Percentiles rank a stretch among this genome's conserved stretches.
phyloP scores from a whole-genome alignment of 345 rosid species.

The Camelina hispida region DNA sequence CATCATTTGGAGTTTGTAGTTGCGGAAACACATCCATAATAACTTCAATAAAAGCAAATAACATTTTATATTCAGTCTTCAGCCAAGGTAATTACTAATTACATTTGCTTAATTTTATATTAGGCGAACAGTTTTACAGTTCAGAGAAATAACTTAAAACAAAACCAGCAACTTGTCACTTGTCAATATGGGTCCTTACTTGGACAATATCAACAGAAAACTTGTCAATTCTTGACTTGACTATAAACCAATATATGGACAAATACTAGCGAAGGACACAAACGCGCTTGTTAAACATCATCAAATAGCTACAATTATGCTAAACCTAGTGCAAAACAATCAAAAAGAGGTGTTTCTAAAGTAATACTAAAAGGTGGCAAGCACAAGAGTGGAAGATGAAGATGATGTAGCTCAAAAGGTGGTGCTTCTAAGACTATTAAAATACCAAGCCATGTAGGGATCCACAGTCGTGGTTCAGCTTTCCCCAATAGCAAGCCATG shows the following conservation, averaged over 20 bases:
- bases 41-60: background rate
- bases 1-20: background rate
- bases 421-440: background rate
- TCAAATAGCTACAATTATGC: background rate
- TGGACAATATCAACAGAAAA: background rate
- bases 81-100: no score
- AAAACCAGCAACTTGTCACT: background rate
- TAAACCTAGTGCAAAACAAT: background rate
- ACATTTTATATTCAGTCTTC: background rate
- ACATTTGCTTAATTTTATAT: background rate
- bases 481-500: conserved; percentile 54
- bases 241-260: conserved; percentile 4
- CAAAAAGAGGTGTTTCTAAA: background rate
- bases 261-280: background rate
- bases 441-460: conserved; percentile 51
- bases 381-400: background rate
- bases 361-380: background rate
- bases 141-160: background rate
- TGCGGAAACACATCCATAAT: background rate
- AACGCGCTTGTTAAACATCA: background rate
- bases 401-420: no score
- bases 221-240: background rate
- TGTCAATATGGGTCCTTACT: background rate
- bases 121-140: background rate
- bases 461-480: conserved; percentile 56